Conservation (phyloP, 1,139 yeast genomes). For the Hyphopichia wangnamkhiaoensis region DNA sequence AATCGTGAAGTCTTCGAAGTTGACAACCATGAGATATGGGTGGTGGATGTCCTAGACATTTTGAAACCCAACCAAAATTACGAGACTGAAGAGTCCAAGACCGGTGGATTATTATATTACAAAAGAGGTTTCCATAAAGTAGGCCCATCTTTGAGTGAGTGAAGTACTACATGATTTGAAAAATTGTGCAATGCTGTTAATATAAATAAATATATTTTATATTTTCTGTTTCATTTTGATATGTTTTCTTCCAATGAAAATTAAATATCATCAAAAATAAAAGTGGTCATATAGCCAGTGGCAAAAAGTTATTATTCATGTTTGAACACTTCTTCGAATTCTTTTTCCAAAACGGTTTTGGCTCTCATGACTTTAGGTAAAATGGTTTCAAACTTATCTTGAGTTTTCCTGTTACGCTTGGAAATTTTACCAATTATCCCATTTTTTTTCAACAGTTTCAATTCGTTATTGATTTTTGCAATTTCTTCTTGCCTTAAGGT, state of each 20-base stretch:
- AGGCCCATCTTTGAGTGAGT: constrained; percentile 40
- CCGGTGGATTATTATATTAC: constrained; percentile 69
- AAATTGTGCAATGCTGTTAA: too few relatives aligned
- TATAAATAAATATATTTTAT: not conserved
- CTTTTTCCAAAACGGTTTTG: constrained; percentile 14
- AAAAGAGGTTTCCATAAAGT: constrained; percentile 59
- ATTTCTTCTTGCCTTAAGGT: constrained; percentile 27
- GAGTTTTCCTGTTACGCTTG: constrained; percentile 29
- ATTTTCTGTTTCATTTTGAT: not conserved
- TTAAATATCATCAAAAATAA: not conserved
- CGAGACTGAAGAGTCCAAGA: constrained; percentile 14
- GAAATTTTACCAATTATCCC: constrained; percentile 28
- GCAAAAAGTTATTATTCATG: not conserved
- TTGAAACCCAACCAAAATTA: constrained; percentile 28
- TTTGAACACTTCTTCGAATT: constrained; percentile 9
- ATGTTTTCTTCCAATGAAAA: too few relatives aligned
- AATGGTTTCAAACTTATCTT: constrained; percentile 41
- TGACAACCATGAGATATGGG: constrained; percentile 88
- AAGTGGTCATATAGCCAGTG: not conserved
- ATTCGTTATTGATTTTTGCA: constrained; percentile 24
- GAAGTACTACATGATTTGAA: too few relatives aligned
- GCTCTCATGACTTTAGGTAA: constrained; percentile 34
- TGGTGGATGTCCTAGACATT: constrained; percentile 64
- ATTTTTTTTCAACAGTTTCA: constrained; percentile 30
- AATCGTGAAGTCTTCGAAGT: constrained; percentile 55